A percentile compares a stretch with the other conserved stretches of the same genome.
Evolutionary conservation across 1,284 basidiomycete genomes (phyloP).

Genomic region (Hortiboletus rubellus): DNA sequence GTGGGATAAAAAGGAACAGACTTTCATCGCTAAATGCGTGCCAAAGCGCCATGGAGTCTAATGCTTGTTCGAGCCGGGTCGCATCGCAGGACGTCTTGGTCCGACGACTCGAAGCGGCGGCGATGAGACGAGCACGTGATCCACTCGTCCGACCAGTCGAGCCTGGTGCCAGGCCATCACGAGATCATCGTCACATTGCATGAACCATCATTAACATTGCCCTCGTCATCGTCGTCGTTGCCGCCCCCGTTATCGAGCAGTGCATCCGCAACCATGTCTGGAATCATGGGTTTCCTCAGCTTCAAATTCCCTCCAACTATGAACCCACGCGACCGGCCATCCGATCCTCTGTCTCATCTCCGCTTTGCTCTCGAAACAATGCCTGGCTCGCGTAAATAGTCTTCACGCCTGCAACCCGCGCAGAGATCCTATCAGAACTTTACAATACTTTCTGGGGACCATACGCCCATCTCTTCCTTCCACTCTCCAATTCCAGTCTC

Average conservation of each 20-base stretch:
- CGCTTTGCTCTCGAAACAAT: conserved; percentile 75
- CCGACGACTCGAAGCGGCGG: too few species aligned
- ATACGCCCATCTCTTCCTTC: conserved; percentile 67
- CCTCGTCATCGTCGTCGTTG: too few species aligned
- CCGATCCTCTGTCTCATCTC: conserved; percentile 66
- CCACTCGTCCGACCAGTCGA: not conserved
- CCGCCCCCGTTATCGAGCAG: not conserved
- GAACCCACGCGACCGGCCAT: conserved; percentile 51
- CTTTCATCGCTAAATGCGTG: too few species aligned
- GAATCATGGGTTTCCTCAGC: conserved; percentile 48
- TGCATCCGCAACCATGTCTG: conserved; percentile 38
- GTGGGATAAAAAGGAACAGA: too few species aligned
- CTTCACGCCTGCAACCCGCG: conserved; percentile 68
- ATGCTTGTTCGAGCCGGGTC: too few species aligned
- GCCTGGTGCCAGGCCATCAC: too few species aligned
- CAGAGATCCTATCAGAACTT: conserved; percentile 75
- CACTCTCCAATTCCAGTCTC: conserved; percentile 58
- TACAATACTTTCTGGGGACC: conserved; percentile 79
- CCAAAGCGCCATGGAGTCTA: too few species aligned
- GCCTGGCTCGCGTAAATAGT: conserved; percentile 74
- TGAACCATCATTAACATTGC: not conserved
- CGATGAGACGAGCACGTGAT: conserved; percentile 3
- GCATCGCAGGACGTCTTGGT: too few species aligned
- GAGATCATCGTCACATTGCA: not conserved
- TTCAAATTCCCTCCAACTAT: conserved; percentile 51